A percentile compares a stretch with the other conserved stretches of the same genome.
Conservation (phyloP, 1,284 basidiomycete species). For the Fistulina hepatica region DNA sequence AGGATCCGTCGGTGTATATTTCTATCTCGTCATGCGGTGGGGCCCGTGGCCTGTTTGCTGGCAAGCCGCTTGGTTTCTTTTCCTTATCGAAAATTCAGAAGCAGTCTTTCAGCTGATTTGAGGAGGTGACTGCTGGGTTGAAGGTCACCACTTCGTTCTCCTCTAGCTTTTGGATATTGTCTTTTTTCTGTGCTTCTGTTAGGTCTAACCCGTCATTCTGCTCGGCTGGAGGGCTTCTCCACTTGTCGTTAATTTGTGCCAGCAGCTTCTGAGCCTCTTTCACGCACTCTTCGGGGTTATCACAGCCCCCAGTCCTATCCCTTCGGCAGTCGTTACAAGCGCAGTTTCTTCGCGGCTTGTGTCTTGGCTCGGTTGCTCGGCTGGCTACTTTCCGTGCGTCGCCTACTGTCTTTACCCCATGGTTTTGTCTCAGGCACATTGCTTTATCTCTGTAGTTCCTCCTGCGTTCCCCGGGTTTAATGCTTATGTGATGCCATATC, state of each 20-base stretch:
- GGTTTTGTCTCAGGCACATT: neutral
- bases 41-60: neutral
- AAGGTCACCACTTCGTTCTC: neutral
- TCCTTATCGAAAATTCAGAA: conserved; percentile 2
- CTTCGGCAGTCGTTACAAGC: neutral
- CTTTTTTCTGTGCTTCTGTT: neutral
- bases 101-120: neutral
- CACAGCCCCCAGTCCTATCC: neutral
- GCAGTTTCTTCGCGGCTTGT: neutral
- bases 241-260: conserved; percentile 3
- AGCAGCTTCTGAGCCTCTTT: neutral
- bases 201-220: conserved; percentile 2
- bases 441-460: neutral
- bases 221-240: conserved; percentile 8
- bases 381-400: neutral
- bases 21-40: neutral
- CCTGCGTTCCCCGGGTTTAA: neutral
- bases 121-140: neutral
- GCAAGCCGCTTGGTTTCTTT: neutral
- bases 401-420: neutral
- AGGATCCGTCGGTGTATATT: conserved; percentile 13
- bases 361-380: neutral
- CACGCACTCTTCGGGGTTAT: neutral
- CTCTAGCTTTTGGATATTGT: conserved; percentile 5
- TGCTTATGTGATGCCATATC: neutral